phyloP scores from a whole-genome alignment of 1,284 basidiomycete genomes.

The Porogramme epimiltina region DNA sequence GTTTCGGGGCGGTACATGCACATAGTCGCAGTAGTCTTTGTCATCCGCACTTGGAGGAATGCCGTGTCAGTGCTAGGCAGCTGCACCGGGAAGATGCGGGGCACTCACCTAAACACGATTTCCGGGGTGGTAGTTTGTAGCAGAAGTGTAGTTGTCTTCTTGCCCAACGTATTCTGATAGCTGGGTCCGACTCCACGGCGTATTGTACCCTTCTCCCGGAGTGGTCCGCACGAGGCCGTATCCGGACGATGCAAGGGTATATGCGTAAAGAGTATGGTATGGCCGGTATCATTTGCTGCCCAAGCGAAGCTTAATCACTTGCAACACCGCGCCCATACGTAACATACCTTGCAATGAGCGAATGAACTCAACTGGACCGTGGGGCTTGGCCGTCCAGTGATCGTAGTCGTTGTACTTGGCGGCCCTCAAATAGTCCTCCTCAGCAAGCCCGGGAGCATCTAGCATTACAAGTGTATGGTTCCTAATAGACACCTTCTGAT shows the following conservation, averaged over 20 bases:
- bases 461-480: slow-evolving; percentile 77
- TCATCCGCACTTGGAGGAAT: slow-evolving; percentile 71
- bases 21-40: slow-evolving; percentile 87
- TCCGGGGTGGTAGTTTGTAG: slow-evolving; percentile 66
- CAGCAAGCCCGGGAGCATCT: slow-evolving; percentile 76
- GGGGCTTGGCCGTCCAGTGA: slow-evolving; percentile 58
- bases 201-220: slow-evolving; percentile 75
- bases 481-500: slow-evolving; percentile 53
- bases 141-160: slow-evolving; percentile 72
- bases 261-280: slow-evolving; percentile 76
- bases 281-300: slow-evolving; percentile 35
- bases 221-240: slow-evolving; percentile 70
- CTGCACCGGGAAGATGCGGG: neutral
- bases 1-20: slow-evolving; percentile 44
- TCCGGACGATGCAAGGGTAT: slow-evolving; percentile 81
- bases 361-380: slow-evolving; percentile 75
- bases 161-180: slow-evolving; percentile 81
- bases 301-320: neutral
- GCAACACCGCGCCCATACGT: neutral
- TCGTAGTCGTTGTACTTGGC: slow-evolving; percentile 52
- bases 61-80: neutral
- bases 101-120: slow-evolving; percentile 69
- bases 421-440: slow-evolving; percentile 77
- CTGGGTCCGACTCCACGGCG: slow-evolving; percentile 75
- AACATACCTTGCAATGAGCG: slow-evolving; percentile 55